phyloP scores from a whole-genome alignment of 2,329 filamentous ascomycete species.

The Aspergillus floridensis region DNA sequence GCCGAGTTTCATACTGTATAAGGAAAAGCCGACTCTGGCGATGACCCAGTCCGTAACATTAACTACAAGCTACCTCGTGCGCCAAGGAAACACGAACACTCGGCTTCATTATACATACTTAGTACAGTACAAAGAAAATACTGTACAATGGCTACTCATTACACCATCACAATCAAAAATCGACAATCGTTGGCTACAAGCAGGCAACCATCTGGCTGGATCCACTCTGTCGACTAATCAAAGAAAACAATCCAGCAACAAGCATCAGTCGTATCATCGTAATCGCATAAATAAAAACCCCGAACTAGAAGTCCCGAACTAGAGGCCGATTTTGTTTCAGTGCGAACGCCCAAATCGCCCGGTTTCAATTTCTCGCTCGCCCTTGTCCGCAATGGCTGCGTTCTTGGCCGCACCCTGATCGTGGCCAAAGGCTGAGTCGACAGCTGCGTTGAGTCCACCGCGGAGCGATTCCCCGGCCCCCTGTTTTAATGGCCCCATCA shows the following conservation, averaged over 20 bases:
- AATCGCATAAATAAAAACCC: neutral
- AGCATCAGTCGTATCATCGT: neutral
- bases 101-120: neutral
- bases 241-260: neutral
- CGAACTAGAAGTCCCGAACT: neutral
- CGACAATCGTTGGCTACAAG: no score
- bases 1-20: neutral
- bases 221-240: neutral
- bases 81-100: neutral
- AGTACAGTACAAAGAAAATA: no score
- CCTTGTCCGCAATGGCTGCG: constrained; percentile 35
- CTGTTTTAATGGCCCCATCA: constrained; percentile 21
- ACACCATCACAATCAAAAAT: no score
- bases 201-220: neutral
- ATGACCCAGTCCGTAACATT: no score
- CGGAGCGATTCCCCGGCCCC: constrained; percentile 43
- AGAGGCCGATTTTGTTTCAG: neutral
- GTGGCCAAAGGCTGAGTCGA: constrained; percentile 40
- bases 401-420: constrained; percentile 37
- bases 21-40: no score
- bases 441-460: constrained; percentile 36
- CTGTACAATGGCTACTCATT: no score
- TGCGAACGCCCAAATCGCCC: constrained; percentile 24
- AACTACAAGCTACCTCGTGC: no score
- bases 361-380: constrained; percentile 34